These are phyloP conservation scores for Dactylonectria estremocensis DNA, from an alignment of 2,329 filamentous ascomycete species.

Conservation along the genomic window DNA sequence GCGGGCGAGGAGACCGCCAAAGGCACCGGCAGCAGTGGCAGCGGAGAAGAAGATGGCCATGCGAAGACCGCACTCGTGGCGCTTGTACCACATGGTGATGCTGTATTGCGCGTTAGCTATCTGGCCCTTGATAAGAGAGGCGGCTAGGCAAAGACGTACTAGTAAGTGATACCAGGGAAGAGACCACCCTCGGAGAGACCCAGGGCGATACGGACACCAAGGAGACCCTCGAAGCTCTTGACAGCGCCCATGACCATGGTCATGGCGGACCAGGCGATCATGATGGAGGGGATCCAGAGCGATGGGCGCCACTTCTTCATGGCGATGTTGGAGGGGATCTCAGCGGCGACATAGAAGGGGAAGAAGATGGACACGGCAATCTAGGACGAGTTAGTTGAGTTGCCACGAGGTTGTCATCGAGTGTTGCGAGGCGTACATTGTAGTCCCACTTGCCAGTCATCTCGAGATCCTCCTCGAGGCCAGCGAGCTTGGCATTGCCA, in stretches of 20 bases:
- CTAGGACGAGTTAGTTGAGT: slow-evolving; percentile 40
- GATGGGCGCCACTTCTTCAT: slow-evolving; percentile 68
- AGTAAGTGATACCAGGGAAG: slow-evolving; percentile 75
- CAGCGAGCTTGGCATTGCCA: slow-evolving; percentile 73
- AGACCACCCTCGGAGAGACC: slow-evolving; percentile 70
- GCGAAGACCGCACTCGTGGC: slow-evolving; percentile 73
- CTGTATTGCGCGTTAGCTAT: slow-evolving; percentile 40
- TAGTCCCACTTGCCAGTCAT: slow-evolving; percentile 55
- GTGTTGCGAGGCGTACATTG: slow-evolving; percentile 46
- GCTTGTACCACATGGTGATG: slow-evolving; percentile 72
- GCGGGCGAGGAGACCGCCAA: slow-evolving; percentile 73
- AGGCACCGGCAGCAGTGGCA: slow-evolving; percentile 73
- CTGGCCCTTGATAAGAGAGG: not conserved
- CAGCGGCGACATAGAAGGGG: slow-evolving; percentile 66
- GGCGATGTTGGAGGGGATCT: slow-evolving; percentile 71
- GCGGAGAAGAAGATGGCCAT: slow-evolving; percentile 73
- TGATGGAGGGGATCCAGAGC: slow-evolving; percentile 67
- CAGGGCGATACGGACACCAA: slow-evolving; percentile 63
- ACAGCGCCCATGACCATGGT: slow-evolving; percentile 68
- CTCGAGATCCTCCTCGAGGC: slow-evolving; percentile 57
- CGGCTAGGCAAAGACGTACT: slow-evolving; percentile 47
- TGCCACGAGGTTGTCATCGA: not conserved
- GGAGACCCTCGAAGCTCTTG: slow-evolving; percentile 64
- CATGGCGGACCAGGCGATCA: slow-evolving; percentile 66
- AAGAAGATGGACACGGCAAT: slow-evolving; percentile 67